Percentiles rank a stretch among this genome's conserved stretches.
Evolutionary conservation across 148 eudicot genomes (phyloP).

Genomic region (Drosera capensis): DNA sequence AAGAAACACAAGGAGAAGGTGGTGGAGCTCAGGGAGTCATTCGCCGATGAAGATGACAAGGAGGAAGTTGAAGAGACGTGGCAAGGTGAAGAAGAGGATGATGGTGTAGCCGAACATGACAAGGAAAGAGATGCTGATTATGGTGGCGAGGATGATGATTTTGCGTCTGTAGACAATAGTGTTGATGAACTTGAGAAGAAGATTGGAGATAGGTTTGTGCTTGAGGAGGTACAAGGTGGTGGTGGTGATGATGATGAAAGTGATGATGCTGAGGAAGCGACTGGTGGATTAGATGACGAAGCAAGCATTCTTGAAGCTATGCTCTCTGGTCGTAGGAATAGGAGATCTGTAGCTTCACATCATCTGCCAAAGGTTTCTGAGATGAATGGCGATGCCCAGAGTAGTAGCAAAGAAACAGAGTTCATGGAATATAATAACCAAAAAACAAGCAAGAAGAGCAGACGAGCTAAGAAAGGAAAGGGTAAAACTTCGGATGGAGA

Average conservation of each 20-base stretch:
- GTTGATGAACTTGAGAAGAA: slow-evolving; percentile 35
- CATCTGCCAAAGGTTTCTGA: slow-evolving; percentile 14
- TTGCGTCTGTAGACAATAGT: slow-evolving; percentile 19
- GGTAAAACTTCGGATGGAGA: slow-evolving; percentile 30
- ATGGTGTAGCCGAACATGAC: slow-evolving; percentile 11
- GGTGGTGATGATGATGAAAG: slow-evolving; percentile 18
- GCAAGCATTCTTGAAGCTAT: slow-evolving; percentile 49
- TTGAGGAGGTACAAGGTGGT: slow-evolving; percentile 20
- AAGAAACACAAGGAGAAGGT: slow-evolving; percentile 94
- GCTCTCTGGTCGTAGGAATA: slow-evolving; percentile 41
- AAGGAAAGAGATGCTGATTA: slow-evolving; percentile 6
- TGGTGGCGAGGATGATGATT: slow-evolving; percentile 12
- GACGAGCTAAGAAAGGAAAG: slow-evolving; percentile 49
- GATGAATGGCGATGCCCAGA: slow-evolving; percentile 11
- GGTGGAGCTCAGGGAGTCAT: slow-evolving; percentile 62
- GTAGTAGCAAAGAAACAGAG: slow-evolving; percentile 34
- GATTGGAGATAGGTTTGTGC: slow-evolving; percentile 19
- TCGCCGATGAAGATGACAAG: slow-evolving; percentile 36
- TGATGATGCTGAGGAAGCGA: slow-evolving; percentile 12
- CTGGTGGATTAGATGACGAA: slow-evolving; percentile 38
- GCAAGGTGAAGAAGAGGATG: slow-evolving; percentile 11
- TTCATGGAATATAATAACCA: slow-evolving; percentile 50
- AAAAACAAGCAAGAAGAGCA: slow-evolving; percentile 53
- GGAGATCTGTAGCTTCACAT: slow-evolving; percentile 14
- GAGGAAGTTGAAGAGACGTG: slow-evolving; percentile 17